These are phyloP conservation scores for Jaltomata sinuosa DNA, from an alignment of 257 asterid species.

Conservation along the genomic window DNA sequence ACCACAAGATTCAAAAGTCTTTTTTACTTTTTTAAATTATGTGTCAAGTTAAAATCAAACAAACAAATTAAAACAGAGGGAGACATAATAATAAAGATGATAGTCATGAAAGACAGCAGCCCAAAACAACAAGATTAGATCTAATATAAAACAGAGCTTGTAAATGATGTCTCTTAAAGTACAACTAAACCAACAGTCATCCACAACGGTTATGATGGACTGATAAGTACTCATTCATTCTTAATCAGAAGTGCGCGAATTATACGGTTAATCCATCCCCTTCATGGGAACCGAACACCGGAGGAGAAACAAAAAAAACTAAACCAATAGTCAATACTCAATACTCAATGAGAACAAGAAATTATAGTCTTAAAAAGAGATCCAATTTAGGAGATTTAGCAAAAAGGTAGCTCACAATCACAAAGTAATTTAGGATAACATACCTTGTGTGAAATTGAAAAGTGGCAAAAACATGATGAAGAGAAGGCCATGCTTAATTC, in stretches of 20 bases:
- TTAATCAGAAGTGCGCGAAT: background rate
- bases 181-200: background rate
- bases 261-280: no score
- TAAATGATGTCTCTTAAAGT: background rate
- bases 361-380: background rate
- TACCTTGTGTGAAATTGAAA: conserved; percentile 43
- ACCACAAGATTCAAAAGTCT: no score
- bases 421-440: background rate
- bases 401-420: background rate
- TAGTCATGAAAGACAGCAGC: background rate
- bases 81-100: background rate
- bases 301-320: background rate
- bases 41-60: no score
- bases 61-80: no score
- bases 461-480: conserved; percentile 35
- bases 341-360: background rate
- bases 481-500: conserved; percentile 34
- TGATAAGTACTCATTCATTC: background rate
- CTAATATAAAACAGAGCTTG: background rate
- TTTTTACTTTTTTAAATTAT: no score
- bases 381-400: background rate
- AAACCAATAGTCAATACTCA: background rate
- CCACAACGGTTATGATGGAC: accelerated
- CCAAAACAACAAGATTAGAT: background rate
- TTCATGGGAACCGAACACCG: background rate